Conservation (phyloP, 1,139 yeast genomes). For the Blastobotrys apis region DNA sequence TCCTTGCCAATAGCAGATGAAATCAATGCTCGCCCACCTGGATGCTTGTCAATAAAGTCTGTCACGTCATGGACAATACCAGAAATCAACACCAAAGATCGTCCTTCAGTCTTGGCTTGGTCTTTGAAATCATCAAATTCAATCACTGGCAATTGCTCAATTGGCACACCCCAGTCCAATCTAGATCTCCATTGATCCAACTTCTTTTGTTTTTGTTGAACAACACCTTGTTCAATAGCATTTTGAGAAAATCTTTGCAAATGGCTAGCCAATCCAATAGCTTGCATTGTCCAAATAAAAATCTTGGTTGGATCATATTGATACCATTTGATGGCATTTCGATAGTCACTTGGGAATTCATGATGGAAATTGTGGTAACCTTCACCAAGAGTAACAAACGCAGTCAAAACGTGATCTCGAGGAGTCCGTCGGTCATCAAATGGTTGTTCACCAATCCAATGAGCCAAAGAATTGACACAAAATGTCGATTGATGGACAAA, state of each 20-base stretch:
- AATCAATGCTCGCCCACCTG: conserved; percentile 92
- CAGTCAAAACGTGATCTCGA: conserved; percentile 91
- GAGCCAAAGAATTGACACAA: conserved; percentile 97
- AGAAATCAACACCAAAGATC: conserved; percentile 71
- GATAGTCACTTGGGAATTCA: conserved; percentile 97
- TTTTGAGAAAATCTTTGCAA: conserved; percentile 90
- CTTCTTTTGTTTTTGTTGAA: conserved; percentile 96
- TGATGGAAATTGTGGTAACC: conserved; percentile 99
- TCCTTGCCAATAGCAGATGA: conserved; percentile 90
- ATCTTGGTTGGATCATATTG: conserved; percentile 97
- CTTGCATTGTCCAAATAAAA: conserved; percentile 63
- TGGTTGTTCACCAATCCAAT: conserved; percentile 97
- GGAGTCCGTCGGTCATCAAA: conserved; percentile 98
- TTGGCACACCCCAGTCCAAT: conserved; percentile 90
- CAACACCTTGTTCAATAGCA: conserved; percentile 92
- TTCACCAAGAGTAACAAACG: conserved; percentile 94
- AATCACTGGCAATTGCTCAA: conserved; percentile 85
- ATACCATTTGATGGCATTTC: conserved; percentile 97
- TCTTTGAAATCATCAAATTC: conserved; percentile 77
- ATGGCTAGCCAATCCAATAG: conserved; percentile 83
- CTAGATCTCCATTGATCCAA: conserved; percentile 72
- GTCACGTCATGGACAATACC: conserved; percentile 95
- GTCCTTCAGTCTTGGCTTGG: conserved; percentile 54
- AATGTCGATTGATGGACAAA: conserved; percentile 95
- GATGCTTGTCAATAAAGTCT: conserved; percentile 83